Conservation (phyloP, 306 rosid genomes). For the Begonia masoniana region DNA sequence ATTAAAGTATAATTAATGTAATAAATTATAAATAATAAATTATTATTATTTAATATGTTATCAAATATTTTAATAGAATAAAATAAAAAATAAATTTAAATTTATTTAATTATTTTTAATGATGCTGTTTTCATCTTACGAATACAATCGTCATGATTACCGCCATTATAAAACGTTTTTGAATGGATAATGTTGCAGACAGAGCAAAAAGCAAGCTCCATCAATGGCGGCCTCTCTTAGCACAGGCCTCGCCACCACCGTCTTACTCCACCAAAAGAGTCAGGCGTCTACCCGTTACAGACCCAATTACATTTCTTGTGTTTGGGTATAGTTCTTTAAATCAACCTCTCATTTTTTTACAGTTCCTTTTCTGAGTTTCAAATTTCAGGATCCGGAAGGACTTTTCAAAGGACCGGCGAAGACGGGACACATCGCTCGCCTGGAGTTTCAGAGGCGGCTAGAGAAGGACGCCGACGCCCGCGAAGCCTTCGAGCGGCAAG, state of each 20-base stretch:
- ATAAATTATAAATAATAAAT: no score
- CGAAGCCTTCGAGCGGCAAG: slow-evolving; percentile 60
- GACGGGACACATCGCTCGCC: slow-evolving; percentile 63
- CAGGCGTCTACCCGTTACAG: background rate
- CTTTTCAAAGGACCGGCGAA: slow-evolving; percentile 37
- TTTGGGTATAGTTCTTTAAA: background rate
- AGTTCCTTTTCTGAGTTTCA: background rate
- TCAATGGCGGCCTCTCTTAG: background rate
- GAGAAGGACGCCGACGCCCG: slow-evolving; percentile 74
- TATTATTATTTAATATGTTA: no score
- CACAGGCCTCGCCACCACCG: background rate
- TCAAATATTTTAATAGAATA: no score
- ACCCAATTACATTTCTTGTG: background rate
- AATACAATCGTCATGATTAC: no score
- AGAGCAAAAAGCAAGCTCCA: background rate
- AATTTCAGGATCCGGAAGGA: slow-evolving; percentile 77
- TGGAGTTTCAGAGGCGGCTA: slow-evolving; percentile 48
- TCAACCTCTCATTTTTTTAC: background rate
- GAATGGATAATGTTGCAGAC: no score
- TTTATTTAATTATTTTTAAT: no score
- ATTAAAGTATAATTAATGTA: no score
- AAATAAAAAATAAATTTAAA: no score
- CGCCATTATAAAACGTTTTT: no score
- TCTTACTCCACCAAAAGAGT: background rate
- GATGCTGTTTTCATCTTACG: no score